Conservation (phyloP, 2,329 filamentous ascomycete species). For the Sporothrix humicola region DNA sequence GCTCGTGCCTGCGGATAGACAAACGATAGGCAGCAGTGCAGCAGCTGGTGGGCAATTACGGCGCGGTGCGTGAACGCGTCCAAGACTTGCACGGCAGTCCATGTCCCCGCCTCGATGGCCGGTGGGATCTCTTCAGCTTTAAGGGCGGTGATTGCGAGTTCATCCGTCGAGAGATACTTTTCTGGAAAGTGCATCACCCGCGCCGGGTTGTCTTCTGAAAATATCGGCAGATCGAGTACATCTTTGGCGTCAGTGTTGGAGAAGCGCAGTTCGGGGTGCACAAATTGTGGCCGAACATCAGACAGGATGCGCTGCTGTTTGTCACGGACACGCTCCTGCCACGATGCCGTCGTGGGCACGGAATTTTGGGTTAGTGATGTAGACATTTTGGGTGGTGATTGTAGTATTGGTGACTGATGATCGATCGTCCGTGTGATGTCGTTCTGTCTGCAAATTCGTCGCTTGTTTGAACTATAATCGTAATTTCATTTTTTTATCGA, state of each 20-base stretch:
- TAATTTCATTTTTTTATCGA: no score
- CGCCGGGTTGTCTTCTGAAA: not conserved
- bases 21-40: constrained; percentile 7
- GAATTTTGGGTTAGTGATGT: not conserved
- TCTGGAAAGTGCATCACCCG: not conserved
- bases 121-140: constrained; percentile 4
- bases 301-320: constrained; percentile 1
- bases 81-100: not conserved
- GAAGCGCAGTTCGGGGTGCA: not conserved
- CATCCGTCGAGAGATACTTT: not conserved
- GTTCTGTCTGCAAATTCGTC: no score
- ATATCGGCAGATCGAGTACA: not conserved
- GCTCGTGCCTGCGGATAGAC: not conserved
- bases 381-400: no score
- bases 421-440: no score
- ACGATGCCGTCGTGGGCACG: not conserved
- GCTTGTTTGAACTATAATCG: no score
- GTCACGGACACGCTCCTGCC: not conserved
- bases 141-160: constrained; percentile 3
- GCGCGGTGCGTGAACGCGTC: not conserved
- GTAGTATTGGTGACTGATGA: no score
- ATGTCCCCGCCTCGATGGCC: not conserved
- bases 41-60: not conserved
- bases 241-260: not conserved
- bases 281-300: not conserved